Evolutionary conservation across 2,329 filamentous ascomycete species (phyloP), one percentile per base, ranked within the genome.

Genomic region (Thielaviopsis punctulata): DNA sequence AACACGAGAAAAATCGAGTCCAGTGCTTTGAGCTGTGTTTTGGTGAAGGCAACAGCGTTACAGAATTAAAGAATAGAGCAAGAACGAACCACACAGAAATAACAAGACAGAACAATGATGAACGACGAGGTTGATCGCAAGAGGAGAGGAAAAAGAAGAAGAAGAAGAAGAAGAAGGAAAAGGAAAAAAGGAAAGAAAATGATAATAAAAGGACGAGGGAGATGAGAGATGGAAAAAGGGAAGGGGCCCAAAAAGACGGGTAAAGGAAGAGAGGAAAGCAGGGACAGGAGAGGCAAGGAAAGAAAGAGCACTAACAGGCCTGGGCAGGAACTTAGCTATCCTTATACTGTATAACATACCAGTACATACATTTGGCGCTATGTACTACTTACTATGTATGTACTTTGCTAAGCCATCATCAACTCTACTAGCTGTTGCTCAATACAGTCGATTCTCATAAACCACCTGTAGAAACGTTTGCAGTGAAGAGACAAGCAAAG

Each of bases 1-100:
- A 49, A 45, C 39, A 50, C 43, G 46, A 24, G 49, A 45, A 41
- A 49, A 46, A 52, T 49, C 25, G 18, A 46, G 33, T 49, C 39
- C n/a, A n/a, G n/a, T n/a, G n/a, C n/a, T n/a, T n/a, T n/a, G 25
- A 19, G 13, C 25, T 48, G 30, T 12, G 18, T 41, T 23, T 22
- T 23, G 10, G 18, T 18, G 9, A 27, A 41, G 52, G 49, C 53
- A 55, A 49, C 53, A 24, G 49, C 22, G 52, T 51, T 43, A 24
- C 24, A n/a, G 44, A 51, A 36, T 49, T 49, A 49, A 51, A 47
- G 19, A 39, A 33, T 33, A 33, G 30, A 53, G 45, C 23, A 48
- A 24, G 48, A 48, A n/a, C n/a, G 45, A 43, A 47, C 25, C 19
- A 15, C 48, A 41, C 33, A 44, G 30, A 49, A 25, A 15, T 13